Base-by-base conservation (phyloP, 2,329 filamentous ascomycete species). In the Colletotrichum salicis region DNA sequence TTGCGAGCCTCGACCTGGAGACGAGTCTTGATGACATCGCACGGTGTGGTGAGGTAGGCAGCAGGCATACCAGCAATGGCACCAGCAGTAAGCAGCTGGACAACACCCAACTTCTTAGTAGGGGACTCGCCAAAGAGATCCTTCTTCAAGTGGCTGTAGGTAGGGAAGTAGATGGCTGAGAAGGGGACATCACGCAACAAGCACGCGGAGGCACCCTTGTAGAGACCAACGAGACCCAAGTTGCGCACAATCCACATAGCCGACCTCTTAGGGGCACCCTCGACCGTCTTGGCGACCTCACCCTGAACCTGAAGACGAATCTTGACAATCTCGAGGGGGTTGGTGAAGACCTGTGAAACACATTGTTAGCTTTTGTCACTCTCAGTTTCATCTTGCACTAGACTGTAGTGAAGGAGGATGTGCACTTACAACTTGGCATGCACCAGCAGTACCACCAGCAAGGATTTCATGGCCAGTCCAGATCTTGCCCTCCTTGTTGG, bases 231-330 rank as follows among this genome's bases (percentile, higher is more conserved):
- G 60, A 99, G 90, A 87, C 96, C 96, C 74, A 99, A 87, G 84
- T 99, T 98, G 81, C 92, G 92, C 73, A 98, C 93, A 77, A 99
- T 98, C 96, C 96, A 99, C 86, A 98, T 93, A 70, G 96, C 96
- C 12, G 95, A 97, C 76, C 96, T 93, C 83, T 93, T 95, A 64
- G 94, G 94, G 19, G 93, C 89, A 70, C 92, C 92, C 75, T 96
- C 93, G 31, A 94, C 91, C 59, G 88, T 93, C 86, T 98, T 98
- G 75, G 94, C 92, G 54, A 98, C 91, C 84, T 99, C 96, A 71
- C 96, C 96, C 85, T 99, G 96, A 29, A 99, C 93, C 83, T 99
- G 96, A 64, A 99, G 91, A 76, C 96, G 93, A 80, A 99, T 99
- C 88, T 99, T 99, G 86, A 99, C 96, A 79, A 99, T 99, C 83